Percentiles rank a stretch among this genome's conserved stretches.
Conservation (phyloP, 192 early-diverging fungal species). For the Coemansia sp. region DNA sequence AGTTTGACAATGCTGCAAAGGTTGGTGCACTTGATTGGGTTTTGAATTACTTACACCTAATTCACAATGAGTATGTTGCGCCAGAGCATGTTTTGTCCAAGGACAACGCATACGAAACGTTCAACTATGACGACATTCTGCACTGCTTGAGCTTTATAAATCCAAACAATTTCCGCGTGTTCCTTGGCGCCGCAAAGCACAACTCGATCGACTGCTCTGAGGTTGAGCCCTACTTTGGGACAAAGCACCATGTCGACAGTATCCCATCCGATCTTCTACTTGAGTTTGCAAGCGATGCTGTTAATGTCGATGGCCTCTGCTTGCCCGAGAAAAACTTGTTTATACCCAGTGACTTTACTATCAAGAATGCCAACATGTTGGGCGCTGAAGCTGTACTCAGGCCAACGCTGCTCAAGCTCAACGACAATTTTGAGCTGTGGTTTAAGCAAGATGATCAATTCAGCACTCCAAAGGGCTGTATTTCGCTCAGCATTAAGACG, state of each 20-base stretch:
- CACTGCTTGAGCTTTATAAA: conserved; percentile 59
- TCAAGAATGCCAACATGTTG: not conserved
- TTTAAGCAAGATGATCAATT: conserved; percentile 90
- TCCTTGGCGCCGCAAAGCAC: conserved; percentile 36
- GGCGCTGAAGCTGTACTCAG: not conserved
- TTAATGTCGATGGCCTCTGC: not conserved
- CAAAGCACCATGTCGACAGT: conserved; percentile 64
- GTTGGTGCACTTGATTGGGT: conserved; percentile 44
- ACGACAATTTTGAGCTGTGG: conserved; percentile 68
- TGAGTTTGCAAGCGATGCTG: conserved; percentile 59
- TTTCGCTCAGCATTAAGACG: conserved; percentile 64
- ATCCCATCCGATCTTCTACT: conserved; percentile 13
- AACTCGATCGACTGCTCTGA: conserved; percentile 20
- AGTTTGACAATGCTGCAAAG: conserved; percentile 68
- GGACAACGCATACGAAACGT: conserved; percentile 62
- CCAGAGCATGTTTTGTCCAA: conserved; percentile 68
- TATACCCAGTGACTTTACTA: conserved; percentile 30
- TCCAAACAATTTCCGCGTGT: conserved; percentile 59
- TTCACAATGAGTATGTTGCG: conserved; percentile 69
- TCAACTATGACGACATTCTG: conserved; percentile 62
- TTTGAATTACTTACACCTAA: conserved; percentile 62
- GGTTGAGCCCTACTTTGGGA: conserved; percentile 76
- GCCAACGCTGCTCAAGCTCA: conserved; percentile 15
- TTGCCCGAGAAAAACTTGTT: conserved; percentile 1
- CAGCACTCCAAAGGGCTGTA: conserved; percentile 77